Conservation (phyloP, 176 grass and related monocot genomes). For the Calamus simplicifolius region DNA sequence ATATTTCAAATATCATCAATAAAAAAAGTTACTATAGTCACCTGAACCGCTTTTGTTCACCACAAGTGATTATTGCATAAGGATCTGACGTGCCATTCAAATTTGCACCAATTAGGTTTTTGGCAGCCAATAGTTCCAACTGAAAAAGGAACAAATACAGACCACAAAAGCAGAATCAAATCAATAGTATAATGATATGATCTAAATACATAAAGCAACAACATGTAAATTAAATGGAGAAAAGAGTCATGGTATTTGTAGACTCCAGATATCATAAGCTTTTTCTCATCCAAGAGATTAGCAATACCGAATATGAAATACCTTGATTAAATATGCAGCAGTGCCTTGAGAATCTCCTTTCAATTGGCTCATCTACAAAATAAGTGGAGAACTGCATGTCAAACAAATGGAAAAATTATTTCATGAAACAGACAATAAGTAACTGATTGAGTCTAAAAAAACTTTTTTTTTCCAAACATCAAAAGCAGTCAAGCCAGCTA, state of each 20-base stretch:
- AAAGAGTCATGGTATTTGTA: neutral
- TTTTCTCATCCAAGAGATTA: neutral
- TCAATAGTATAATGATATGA: neutral
- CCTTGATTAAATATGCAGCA: conserved; percentile 81
- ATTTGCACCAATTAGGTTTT: conserved; percentile 83
- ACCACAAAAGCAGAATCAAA: conserved; percentile 15
- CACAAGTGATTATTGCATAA: conserved; percentile 89
- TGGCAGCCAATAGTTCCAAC: conserved; percentile 85
- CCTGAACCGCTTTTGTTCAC: conserved; percentile 91
- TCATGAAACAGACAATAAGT: neutral
- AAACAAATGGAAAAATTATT: conserved; percentile 19
- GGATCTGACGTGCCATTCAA: conserved; percentile 97
- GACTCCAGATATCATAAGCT: conserved; percentile 7
- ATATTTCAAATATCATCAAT: too few species aligned
- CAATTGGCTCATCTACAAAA: conserved; percentile 47
- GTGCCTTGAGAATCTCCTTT: conserved; percentile 31
- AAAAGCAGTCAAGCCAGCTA: too few species aligned
- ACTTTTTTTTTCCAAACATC: too few species aligned
- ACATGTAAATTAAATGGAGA: neutral
- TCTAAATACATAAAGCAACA: neutral
- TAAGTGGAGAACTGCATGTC: conserved; percentile 33
- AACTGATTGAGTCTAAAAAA: too few species aligned
- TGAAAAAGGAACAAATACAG: conserved; percentile 25
- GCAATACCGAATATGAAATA: conserved; percentile 11
- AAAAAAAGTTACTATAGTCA: conserved; percentile 5